Conservation (phyloP, 805 yeast genomes). For the Cyberlindnera galapagoensis region DNA sequence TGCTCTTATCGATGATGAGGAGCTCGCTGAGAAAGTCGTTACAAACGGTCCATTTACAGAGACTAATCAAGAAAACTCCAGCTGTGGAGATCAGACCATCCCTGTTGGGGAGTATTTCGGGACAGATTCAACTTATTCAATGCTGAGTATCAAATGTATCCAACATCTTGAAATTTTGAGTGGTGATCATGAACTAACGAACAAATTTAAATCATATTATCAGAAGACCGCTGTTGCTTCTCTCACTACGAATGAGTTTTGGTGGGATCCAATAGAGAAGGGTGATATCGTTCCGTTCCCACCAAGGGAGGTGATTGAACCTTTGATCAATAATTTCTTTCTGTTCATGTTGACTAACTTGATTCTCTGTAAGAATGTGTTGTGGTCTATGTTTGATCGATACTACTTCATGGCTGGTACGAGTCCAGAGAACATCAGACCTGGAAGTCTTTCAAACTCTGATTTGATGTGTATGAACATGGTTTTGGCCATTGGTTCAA, state of each 20-base stretch:
- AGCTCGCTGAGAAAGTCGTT: not conserved
- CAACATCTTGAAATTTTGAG: slow-evolving; percentile 29
- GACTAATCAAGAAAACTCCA: slow-evolving; percentile 1
- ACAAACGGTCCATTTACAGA: not conserved
- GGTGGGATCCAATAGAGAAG: slow-evolving; percentile 30
- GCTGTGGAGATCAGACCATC: slow-evolving; percentile 2
- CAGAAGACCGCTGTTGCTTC: slow-evolving; percentile 16
- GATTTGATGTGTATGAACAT: slow-evolving; percentile 29
- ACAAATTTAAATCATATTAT: slow-evolving; percentile 23
- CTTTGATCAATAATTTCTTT: slow-evolving; percentile 14
- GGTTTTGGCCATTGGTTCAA: slow-evolving; percentile 20
- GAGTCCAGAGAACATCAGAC: slow-evolving; percentile 3
- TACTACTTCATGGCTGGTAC: slow-evolving; percentile 13
- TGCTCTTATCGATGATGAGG: not conserved
- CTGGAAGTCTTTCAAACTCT: slow-evolving; percentile 20
- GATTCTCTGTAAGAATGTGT: slow-evolving; percentile 12
- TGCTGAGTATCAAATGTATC: slow-evolving; percentile 36
- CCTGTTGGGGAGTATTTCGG: slow-evolving; percentile 17
- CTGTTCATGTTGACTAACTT: slow-evolving; percentile 8
- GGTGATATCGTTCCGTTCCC: slow-evolving; percentile 27
- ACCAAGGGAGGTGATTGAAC: slow-evolving; percentile 15
- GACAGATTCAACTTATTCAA: slow-evolving; percentile 26
- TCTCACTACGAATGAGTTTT: slow-evolving; percentile 17
- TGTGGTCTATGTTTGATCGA: slow-evolving; percentile 12
- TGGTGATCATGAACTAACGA: slow-evolving; percentile 13